These are phyloP conservation scores for Pyrenophora seminiperda DNA, from an alignment of 2,329 filamentous ascomycete genomes.

Conservation along the genomic window DNA sequence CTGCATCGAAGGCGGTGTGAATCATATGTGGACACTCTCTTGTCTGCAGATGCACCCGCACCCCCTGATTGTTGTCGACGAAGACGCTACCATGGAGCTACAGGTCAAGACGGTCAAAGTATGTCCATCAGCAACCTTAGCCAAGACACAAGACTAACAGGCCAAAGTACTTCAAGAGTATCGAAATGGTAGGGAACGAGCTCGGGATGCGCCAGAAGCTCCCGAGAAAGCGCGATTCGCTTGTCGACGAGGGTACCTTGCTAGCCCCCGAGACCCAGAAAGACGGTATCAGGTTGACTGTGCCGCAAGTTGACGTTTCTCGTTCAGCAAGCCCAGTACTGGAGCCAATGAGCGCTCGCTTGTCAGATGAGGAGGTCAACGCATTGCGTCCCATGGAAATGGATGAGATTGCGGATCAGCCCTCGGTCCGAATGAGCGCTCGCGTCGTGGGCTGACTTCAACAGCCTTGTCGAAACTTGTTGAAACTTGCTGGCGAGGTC, in stretches of 20 bases:
- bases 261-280: constrained; percentile 25
- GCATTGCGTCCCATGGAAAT: constrained; percentile 27
- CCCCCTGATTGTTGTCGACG: constrained; percentile 81
- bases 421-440: constrained; percentile 40
- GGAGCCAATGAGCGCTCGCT: constrained; percentile 44
- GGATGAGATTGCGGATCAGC: constrained; percentile 37
- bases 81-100: constrained; percentile 64
- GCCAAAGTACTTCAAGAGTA: constrained; percentile 55
- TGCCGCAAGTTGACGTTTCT: constrained; percentile 39
- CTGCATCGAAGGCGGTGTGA: constrained; percentile 80
- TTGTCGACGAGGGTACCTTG: constrained; percentile 35
- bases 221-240: constrained; percentile 44
- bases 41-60: constrained; percentile 80
- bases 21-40: constrained; percentile 90
- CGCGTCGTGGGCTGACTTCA: constrained; percentile 29
- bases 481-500: constrained; percentile 1
- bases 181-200: constrained; percentile 54
- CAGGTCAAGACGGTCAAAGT: constrained; percentile 52
- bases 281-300: constrained; percentile 33
- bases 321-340: constrained; percentile 41
- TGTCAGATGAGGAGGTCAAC: constrained; percentile 33
- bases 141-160: constrained; percentile 11
- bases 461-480: neutral
- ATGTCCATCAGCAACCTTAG: constrained; percentile 10
- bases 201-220: constrained; percentile 54